phyloP scores from a whole-genome alignment of 2,329 filamentous ascomycete species.

The Mollisiaceae sp. region DNA sequence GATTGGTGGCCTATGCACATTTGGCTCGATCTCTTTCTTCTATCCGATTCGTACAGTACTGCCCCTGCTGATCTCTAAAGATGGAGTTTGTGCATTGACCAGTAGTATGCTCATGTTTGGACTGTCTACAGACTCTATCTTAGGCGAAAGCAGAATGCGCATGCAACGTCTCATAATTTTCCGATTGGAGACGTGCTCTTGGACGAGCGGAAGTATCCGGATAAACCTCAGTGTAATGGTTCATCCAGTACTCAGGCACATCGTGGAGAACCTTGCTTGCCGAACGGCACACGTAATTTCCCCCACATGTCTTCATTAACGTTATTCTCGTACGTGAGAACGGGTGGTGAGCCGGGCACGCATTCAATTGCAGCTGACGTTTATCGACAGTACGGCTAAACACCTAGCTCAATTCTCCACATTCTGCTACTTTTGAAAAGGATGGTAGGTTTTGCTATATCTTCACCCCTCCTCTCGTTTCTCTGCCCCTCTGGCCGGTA shows the following conservation, averaged over 20 bases:
- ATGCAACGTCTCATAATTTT: too few relatives aligned
- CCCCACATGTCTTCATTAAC: not conserved
- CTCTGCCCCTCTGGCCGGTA: not conserved
- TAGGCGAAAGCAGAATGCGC: too few relatives aligned
- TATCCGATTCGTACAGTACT: too few relatives aligned
- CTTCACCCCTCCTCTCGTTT: not conserved
- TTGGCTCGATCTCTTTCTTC: too few relatives aligned
- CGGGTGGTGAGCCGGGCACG: not conserved
- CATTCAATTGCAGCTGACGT: not conserved
- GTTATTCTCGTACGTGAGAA: not conserved
- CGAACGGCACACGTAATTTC: not conserved
- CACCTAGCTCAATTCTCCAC: not conserved
- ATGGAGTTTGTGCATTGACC: too few relatives aligned
- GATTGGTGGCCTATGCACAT: too few relatives aligned
- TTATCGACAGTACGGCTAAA: not conserved
- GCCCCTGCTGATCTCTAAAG: too few relatives aligned
- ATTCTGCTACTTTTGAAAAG: not conserved
- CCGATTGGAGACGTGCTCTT: not conserved
- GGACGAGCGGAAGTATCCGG: slow-evolving; percentile 1
- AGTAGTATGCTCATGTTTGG: too few relatives aligned
- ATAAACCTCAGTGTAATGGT: not conserved
- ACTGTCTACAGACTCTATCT: too few relatives aligned
- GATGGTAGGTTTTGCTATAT: too few relatives aligned
- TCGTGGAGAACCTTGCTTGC: slow-evolving; percentile 7
- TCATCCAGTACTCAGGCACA: slow-evolving; percentile 7